phyloP scores from a whole-genome alignment of 768 basidiomycete genomes.

The Mycena rosella region DNA sequence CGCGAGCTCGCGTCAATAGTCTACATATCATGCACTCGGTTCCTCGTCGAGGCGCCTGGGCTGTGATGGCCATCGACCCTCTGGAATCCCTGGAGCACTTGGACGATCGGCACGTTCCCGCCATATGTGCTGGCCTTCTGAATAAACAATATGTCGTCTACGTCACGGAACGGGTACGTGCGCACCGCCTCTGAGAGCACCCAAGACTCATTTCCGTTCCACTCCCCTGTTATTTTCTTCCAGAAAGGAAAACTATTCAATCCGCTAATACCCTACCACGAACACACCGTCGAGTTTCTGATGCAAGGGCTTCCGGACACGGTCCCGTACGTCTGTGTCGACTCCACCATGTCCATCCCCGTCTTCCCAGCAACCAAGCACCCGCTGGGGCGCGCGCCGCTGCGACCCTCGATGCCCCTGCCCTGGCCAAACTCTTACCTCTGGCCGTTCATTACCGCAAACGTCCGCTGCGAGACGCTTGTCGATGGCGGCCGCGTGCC shows the following conservation, averaged over 20 bases:
- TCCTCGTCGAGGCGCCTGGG: conserved; percentile 18
- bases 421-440: conserved; percentile 14
- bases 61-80: conserved; percentile 12
- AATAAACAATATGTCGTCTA: conserved; percentile 4
- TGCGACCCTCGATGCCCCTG: background rate
- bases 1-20: background rate
- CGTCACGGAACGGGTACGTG: conserved; percentile 8
- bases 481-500: background rate
- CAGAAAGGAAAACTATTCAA: background rate
- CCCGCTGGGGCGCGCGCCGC: background rate
- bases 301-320: conserved; percentile 2
- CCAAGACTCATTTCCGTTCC: background rate
- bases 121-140: background rate
- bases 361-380: background rate
- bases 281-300: conserved; percentile 15
- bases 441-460: background rate
- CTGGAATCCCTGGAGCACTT: background rate
- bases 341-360: conserved; percentile 14
- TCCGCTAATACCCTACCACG: conserved; percentile 1
- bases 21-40: conserved; percentile 1
- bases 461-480: background rate
- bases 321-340: background rate
- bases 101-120: background rate
- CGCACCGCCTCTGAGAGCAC: background rate
- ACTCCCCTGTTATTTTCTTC: background rate